These are phyloP conservation scores for Alloteropsis angusta DNA, from an alignment of 202 grass and related monocot species.

Conservation along the genomic window DNA sequence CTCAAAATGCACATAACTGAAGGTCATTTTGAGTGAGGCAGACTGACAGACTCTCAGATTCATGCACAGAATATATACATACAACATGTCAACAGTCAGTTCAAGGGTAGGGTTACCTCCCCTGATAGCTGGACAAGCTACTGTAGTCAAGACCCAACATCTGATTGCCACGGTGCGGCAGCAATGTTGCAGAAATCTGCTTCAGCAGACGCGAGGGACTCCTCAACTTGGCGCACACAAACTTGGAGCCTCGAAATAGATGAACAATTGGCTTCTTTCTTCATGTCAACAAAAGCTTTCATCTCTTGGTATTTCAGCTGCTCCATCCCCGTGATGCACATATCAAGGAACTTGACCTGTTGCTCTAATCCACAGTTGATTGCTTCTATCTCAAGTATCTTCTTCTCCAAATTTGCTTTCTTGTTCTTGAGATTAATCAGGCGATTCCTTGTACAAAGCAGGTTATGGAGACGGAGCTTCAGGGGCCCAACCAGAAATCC, in stretches of 20 bases:
- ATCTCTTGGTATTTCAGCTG: background rate
- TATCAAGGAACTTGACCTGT: background rate
- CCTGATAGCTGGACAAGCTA: background rate
- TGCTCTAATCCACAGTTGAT: background rate
- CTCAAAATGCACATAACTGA: background rate
- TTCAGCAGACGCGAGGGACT: background rate
- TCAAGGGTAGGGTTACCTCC: background rate
- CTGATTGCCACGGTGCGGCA: constrained; percentile 12
- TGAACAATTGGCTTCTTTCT: background rate
- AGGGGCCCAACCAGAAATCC: constrained; percentile 37
- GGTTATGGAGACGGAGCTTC: constrained; percentile 10
- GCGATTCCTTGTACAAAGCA: constrained; percentile 27
- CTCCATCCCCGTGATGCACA: constrained; percentile 7
- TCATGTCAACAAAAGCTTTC: background rate
- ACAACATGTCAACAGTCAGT: too few relatives aligned
- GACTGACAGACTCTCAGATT: background rate
- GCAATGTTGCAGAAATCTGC: background rate
- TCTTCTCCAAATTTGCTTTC: constrained; percentile 21
- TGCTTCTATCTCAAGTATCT: constrained; percentile 18
- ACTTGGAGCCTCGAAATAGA: constrained; percentile 27
- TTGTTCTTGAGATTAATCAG: constrained; percentile 15
- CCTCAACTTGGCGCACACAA: background rate
- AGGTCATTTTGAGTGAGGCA: background rate
- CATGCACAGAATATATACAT: background rate
- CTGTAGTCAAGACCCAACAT: background rate